A percentile compares a stretch with the other conserved stretches of the same genome.
Evolutionary conservation across 345 rosid genomes (phyloP).

Genomic region (Combretum micranthum): DNA sequence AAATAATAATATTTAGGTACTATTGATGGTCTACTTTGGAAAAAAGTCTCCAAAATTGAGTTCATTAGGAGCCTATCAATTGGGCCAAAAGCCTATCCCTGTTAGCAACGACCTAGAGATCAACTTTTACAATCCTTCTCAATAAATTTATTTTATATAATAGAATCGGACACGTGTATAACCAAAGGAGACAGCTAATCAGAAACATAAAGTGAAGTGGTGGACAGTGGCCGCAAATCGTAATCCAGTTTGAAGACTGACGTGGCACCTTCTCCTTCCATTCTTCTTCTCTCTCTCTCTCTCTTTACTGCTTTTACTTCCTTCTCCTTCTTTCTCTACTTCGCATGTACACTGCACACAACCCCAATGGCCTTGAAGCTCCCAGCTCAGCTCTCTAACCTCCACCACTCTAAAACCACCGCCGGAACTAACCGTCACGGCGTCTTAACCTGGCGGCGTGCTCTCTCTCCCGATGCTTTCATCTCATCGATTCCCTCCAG

Average conservation of each 20-base stretch:
- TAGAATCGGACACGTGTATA: too few species aligned
- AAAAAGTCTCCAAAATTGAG: too few species aligned
- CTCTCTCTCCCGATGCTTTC: constrained; percentile 27
- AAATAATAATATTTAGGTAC: too few species aligned
- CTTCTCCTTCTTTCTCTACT: neutral
- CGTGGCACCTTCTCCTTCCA: constrained; percentile 43
- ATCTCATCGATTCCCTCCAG: constrained; percentile 11
- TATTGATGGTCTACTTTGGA: too few species aligned
- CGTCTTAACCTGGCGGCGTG: constrained; percentile 35
- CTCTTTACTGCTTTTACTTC: neutral
- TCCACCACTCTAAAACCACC: constrained; percentile 20
- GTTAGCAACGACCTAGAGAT: too few species aligned
- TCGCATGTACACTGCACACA: neutral
- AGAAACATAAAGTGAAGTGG: neutral
- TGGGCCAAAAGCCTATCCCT: too few species aligned
- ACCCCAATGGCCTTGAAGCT: constrained; percentile 45
- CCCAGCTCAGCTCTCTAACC: constrained; percentile 43
- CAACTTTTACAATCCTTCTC: too few species aligned
- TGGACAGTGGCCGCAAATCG: constrained; percentile 15
- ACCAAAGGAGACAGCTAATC: too few species aligned
- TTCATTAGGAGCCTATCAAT: too few species aligned
- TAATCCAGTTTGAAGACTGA: constrained; percentile 26
- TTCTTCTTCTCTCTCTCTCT: constrained; percentile 5
- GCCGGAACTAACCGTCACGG: neutral
- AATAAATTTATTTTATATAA: too few species aligned